Base-by-base conservation (phyloP, 2,329 filamentous ascomycete genomes). In the Aspergillus niger region DNA sequence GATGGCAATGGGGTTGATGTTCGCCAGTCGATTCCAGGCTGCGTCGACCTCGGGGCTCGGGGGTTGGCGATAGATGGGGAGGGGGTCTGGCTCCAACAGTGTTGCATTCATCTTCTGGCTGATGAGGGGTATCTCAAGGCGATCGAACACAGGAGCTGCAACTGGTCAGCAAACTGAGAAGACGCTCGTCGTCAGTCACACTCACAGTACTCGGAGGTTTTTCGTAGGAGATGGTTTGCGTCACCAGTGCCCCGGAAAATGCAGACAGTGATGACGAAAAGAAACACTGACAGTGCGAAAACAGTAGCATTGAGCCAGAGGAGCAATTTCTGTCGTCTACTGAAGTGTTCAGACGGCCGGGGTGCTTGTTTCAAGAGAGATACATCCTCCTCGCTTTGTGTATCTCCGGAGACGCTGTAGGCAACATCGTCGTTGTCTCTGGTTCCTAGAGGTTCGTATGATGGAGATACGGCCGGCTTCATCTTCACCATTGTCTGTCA, bases 11-110 rank as follows among this genome's bases (percentile, higher is more conserved):
- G 53, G 53, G 8, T 24, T 56, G 6, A 41, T 57, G 30, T 57
- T 50, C n/a, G 47, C 51, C 3, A 57, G 38, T 30, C 36, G 47
- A 7, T 43, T 41, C 58, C 39, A 60, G 20, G 58, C 58, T 13
- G 28, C 32, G 38, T 60, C 58, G 8, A 49, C 48, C n/a, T 50
- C 41, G 1, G 54, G 54, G 26, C 54, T 60, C 3, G 58, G 59
- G 3, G 55, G 48, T 8, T 60, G 36, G 8, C 54, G 54, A 41
- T 53, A 58, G 49, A 58, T 58, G 38, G 48, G 28, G 1, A 52
- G 28, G 26, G 57, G 49, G 5, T 58, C 39, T 5, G 52, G 52
- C n/a, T 55, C 52, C 24, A 55, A 4, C 5, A 55, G 24, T 8
- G 52, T 55, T 11, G 38, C 52, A 32, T 55, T 55, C 52, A 55